Evolutionary conservation across 176 grass and related monocot species (phyloP).

Genomic region (Avena sativa): DNA sequence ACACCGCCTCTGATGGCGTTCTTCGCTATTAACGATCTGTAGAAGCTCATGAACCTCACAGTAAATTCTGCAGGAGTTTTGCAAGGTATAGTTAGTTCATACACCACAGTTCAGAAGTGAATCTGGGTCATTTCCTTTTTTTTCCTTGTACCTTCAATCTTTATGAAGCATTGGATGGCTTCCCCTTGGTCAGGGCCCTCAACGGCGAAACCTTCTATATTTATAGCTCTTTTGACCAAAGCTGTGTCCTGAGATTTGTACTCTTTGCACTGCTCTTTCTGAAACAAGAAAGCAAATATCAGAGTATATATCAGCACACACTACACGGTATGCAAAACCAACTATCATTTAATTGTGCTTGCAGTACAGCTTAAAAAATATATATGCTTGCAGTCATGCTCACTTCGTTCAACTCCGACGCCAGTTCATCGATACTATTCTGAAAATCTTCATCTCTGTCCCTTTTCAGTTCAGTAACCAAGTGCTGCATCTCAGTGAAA

Average conservation of each 20-base stretch:
- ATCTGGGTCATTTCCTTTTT: background rate
- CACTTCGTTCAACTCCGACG: conserved; percentile 41
- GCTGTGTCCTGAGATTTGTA: conserved; percentile 19
- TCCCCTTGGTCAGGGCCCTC: conserved; percentile 34
- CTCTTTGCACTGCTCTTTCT: conserved; percentile 10
- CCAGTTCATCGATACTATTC: conserved; percentile 52
- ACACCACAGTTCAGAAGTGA: background rate
- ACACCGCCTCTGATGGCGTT: conserved; percentile 19
- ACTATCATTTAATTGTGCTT: background rate
- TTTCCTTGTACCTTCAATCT: conserved; percentile 60
- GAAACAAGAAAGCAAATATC: conserved; percentile 16
- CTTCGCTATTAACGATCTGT: conserved; percentile 59
- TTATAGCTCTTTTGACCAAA: conserved; percentile 1
- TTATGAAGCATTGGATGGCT: conserved; percentile 63
- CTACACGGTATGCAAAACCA: background rate
- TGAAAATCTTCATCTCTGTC: conserved; percentile 56
- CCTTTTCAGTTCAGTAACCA: conserved; percentile 67
- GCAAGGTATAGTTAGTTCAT: conserved; percentile 14
- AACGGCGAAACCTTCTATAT: conserved; percentile 45
- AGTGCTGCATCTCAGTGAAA: conserved; percentile 42
- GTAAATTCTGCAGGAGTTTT: conserved; percentile 62
- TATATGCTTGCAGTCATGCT: background rate
- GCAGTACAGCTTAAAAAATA: background rate
- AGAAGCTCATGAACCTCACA: conserved; percentile 74
- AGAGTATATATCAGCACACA: background rate